Percentiles rank a stretch among this genome's conserved stretches.
Evolutionary conservation across 1,284 basidiomycete genomes (phyloP).

Genomic region (Marasmius tenuissimus): DNA sequence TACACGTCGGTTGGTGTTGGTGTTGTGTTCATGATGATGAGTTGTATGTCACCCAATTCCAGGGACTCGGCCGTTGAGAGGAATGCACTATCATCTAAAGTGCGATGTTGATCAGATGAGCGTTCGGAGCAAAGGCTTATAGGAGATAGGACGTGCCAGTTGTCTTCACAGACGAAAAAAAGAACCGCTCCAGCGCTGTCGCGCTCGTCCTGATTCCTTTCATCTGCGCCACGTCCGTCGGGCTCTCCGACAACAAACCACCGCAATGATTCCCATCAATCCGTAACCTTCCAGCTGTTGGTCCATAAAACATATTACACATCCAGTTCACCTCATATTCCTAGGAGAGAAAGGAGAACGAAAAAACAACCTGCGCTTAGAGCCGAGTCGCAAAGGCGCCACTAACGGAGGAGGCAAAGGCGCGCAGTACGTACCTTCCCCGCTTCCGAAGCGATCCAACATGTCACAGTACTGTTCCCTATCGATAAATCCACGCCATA

Average conservation of each 20-base stretch:
- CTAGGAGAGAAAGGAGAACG: not conserved
- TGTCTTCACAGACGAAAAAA: not conserved
- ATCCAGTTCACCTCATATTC: not conserved
- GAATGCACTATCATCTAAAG: not conserved
- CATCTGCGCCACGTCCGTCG: not conserved
- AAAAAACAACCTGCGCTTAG: no score
- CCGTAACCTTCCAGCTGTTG: not conserved
- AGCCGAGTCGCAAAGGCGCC: no score
- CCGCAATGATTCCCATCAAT: not conserved
- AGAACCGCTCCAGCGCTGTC: not conserved
- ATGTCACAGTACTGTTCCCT: not conserved
- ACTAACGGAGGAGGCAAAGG: no score
- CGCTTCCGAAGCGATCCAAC: not conserved
- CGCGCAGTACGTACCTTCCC: not conserved
- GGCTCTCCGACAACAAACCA: not conserved
- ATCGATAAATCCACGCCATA: not conserved
- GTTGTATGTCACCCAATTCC: not conserved
- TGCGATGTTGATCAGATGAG: not conserved
- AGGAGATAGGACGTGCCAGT: not conserved
- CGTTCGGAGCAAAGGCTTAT: not conserved
- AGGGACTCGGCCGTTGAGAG: not conserved
- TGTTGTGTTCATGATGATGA: not conserved
- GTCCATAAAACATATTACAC: not conserved
- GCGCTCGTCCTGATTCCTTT: not conserved
- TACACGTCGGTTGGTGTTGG: not conserved